Evolutionary conservation across 1,139 yeast genomes (phyloP), one percentile per base, ranked within the genome.

Genomic region (Candida pseudocylindracea): DNA sequence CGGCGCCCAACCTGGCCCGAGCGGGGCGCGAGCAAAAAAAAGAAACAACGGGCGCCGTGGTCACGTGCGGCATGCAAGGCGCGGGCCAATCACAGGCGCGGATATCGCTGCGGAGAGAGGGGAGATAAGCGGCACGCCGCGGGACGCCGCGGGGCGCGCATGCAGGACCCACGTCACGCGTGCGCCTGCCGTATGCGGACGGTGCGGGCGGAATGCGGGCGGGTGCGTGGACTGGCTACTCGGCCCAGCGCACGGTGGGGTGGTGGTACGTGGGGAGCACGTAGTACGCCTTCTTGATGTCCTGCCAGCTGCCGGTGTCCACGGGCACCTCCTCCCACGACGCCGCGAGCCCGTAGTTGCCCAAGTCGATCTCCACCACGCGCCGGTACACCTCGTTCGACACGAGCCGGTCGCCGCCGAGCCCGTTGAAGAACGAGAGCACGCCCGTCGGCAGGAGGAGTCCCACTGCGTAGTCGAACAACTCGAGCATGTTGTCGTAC

Each of bases 361-460:
- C 59, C 42, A 85, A 59, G 48, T 85, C 96, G 36, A 81, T 53
- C 41, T 73, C 80, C 7, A 80, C 93, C 38, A 85, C 72, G 43
- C 70, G 66, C 46, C 69, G 72, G 56, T 85, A 85, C 10, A 85
- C 95, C 44, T 85, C 94, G 50, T 85, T 85, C 37, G 85, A 68
- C 9, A 83, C 67, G 46, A 76, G 71, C 45, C 95, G 63, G 45
- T 85, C 96, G 7, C 95, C 96, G n/a, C 96, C 96, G 29, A 85
- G 60, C 0, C 96, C 96, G 45, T 85, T 85, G 59, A 85, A 85
- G 48, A 81, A 85, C 2, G 93, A 80, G 41, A 85, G 83, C 1
- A 71, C 64, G 5, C 93, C 93, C 29, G 67, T 66, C 2, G 92
- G 83, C 47, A 76, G 75, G 39, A 85, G 54, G 33, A 85, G 55